Evolutionary conservation across 306 rosid genomes (phyloP).

Genomic region (Luffa aegyptiaca): DNA sequence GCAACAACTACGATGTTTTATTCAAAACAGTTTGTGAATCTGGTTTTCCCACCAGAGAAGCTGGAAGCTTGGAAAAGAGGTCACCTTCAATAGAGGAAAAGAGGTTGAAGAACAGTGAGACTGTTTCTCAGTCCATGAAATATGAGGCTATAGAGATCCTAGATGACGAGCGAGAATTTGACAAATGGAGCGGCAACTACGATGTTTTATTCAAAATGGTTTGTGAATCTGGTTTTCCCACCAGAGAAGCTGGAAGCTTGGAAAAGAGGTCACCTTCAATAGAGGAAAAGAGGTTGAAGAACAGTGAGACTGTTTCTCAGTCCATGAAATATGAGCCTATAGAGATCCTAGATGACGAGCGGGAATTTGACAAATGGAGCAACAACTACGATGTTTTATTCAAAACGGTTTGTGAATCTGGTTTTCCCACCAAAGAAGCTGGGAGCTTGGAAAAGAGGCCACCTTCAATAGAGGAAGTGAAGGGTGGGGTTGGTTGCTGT

Average conservation of each 20-base stretch:
- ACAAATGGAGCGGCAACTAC: not conserved
- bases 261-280: not conserved
- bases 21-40: not conserved
- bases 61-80: not conserved
- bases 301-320: not conserved
- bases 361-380: not conserved
- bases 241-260: not conserved
- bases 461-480: not conserved
- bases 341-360: not conserved
- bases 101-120: not conserved
- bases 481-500: not conserved
- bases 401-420: not conserved
- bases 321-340: not conserved
- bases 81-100: not conserved
- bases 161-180: not conserved
- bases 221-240: constrained; percentile 1
- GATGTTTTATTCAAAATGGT: not conserved
- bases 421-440: not conserved
- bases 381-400: not conserved
- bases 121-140: not conserved
- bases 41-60: constrained; percentile 1
- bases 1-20: not conserved
- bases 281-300: not conserved
- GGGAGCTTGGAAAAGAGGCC: not conserved
- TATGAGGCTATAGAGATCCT: not conserved